A percentile compares a stretch with the other conserved stretches of the same genome.
Conservation (phyloP, 2,329 filamentous ascomycete species). For the Talaromyces sp. region DNA sequence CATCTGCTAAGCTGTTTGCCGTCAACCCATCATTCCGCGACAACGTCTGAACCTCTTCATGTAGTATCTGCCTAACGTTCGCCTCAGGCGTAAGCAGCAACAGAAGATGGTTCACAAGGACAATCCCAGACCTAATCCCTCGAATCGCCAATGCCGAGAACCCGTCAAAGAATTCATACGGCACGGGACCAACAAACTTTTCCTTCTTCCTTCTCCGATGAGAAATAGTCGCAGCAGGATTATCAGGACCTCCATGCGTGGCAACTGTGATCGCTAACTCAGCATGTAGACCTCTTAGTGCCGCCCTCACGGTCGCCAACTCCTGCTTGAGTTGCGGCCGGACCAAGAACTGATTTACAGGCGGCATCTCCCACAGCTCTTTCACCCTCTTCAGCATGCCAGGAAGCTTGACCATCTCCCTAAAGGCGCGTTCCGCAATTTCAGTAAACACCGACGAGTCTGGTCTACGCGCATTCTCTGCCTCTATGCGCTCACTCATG, state of each 20-base stretch:
- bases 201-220: background rate
- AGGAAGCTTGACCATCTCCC: conserved; percentile 26
- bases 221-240: background rate
- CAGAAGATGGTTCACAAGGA: conserved; percentile 18
- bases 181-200: background rate
- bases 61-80: background rate
- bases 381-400: conserved; percentile 26
- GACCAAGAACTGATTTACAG: conserved; percentile 14
- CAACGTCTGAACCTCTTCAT: conserved; percentile 6
- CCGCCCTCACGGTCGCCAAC: background rate
- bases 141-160: conserved; percentile 18
- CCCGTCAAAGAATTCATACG: background rate
- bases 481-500: conserved; percentile 28
- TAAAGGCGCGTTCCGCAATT: conserved; percentile 28
- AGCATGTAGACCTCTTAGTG: background rate
- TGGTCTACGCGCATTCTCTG: conserved; percentile 27
- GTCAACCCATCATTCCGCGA: background rate
- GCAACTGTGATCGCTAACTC: background rate
- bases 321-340: conserved; percentile 18
- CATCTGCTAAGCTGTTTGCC: background rate
- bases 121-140: conserved; percentile 19
- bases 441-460: conserved; percentile 30
- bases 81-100: conserved; percentile 12
- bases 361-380: conserved; percentile 17
- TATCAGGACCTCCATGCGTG: background rate